Evolutionary conservation across 1,284 basidiomycete genomes (phyloP).

Genomic region (Fomes fomentarius): DNA sequence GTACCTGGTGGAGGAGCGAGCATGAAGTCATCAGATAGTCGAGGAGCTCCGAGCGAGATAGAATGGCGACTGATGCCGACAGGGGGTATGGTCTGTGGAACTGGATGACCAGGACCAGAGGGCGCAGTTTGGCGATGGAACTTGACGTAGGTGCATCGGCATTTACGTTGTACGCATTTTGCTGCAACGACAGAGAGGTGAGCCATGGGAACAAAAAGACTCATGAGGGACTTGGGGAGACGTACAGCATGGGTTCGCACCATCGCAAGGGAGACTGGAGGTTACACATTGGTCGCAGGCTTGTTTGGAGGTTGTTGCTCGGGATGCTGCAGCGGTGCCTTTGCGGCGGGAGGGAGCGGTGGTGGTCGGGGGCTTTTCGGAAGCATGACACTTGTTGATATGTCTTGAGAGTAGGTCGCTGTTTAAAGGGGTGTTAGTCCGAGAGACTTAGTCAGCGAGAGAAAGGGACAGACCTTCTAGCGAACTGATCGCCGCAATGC

Average conservation of each 20-base stretch:
- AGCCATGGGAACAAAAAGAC: conserved; percentile 22
- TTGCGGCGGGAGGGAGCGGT: conserved; percentile 52
- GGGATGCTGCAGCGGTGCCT: conserved; percentile 60
- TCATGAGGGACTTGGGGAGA: too few relatives aligned
- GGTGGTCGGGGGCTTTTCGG: conserved; percentile 61
- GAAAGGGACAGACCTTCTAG: conserved; percentile 62
- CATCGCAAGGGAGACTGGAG: conserved; percentile 79
- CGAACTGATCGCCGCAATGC: conserved; percentile 88
- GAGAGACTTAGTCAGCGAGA: neutral
- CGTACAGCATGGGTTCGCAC: conserved; percentile 79
- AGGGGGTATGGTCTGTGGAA: conserved; percentile 31
- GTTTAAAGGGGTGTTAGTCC: neutral
- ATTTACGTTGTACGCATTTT: conserved; percentile 78
- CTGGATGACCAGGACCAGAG: conserved; percentile 64
- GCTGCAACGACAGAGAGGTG: conserved; percentile 44
- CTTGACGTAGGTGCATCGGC: conserved; percentile 83
- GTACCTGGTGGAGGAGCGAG: conserved; percentile 24
- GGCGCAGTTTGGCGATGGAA: conserved; percentile 83
- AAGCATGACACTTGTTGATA: conserved; percentile 87
- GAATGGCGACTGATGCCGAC: conserved; percentile 21
- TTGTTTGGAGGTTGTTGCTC: conserved; percentile 78
- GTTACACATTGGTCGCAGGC: conserved; percentile 89
- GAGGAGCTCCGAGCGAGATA: conserved; percentile 29
- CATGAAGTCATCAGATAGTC: conserved; percentile 37
- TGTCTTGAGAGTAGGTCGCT: conserved; percentile 88